Evolutionary conservation across 345 rosid genomes (phyloP), one percentile per base, ranked within the genome.

Genomic region (Sonneratia caseolaris): DNA sequence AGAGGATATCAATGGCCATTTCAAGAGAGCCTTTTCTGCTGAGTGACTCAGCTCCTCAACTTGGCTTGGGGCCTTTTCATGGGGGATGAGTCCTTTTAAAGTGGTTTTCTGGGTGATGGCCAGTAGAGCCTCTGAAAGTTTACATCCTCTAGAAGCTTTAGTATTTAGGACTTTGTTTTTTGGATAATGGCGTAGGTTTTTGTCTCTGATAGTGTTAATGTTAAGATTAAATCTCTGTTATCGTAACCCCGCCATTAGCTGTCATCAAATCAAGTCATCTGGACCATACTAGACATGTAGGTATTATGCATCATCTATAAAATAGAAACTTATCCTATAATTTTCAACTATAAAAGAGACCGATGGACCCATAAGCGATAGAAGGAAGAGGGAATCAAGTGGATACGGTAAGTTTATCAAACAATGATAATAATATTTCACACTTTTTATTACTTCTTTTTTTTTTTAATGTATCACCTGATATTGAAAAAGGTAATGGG

Each of bases 1-100:
- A 68, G 70, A 68, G n/a, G 5, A 37, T 42, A 53, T 43, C 15
- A 3, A 68, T 68, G 36, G 55, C 70, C 70, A 68, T 68, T n/a
- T 42, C 42, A 43, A 43, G 66, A 62, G 65, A 5, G 6, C 15
- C 2, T 12, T 62, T 27, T 27, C 59, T 18, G 59, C 5, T 18
- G 22, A 53, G 6, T 53, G 18, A 13, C 38, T 27, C 14, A 62
- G 66, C 18, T 62, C 19, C 16, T 12, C 19, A 32, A 24, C 38
- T 13, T 4, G 66, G 66, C 2, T 62, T 62, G 38, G 7, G 66
- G 66, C 15, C 0, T 62, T 62, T 27, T 62, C 66, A 62, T 12
- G 38, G 66, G 15, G 35, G 18, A 62, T 62, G 38, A 2, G 27
- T 62, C 66, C 66, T 62, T 62, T 62, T 62, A 62, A 61, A 61